phyloP scores from a whole-genome alignment of 148 eudicot genomes.

The Spergularia bocconei region DNA sequence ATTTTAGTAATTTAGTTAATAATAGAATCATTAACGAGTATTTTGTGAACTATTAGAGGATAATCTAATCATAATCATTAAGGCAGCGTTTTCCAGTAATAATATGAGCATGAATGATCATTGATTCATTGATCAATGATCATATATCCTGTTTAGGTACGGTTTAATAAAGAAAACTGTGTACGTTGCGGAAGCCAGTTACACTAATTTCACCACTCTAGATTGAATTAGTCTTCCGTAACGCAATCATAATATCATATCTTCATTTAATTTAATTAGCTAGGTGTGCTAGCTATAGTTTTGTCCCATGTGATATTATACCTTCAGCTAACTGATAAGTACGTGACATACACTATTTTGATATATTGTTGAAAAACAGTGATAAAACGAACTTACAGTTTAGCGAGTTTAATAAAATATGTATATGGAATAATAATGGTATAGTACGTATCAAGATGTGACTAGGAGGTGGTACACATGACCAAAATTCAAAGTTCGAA shows the following conservation, averaged over 20 bases:
- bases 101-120: no score
- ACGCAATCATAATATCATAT: neutral
- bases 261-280: neutral
- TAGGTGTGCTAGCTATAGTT: neutral
- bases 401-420: no score
- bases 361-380: neutral
- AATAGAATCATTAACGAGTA: no score
- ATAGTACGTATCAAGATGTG: no score
- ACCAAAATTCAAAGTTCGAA: no score
- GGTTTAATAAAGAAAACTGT: neutral
- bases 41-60: no score
- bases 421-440: no score
- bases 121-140: no score
- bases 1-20: no score
- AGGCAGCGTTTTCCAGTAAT: no score
- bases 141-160: neutral
- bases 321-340: constrained; percentile 12
- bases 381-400: neutral
- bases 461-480: no score
- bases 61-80: no score
- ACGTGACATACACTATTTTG: constrained; percentile 6
- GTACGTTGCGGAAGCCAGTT: neutral
- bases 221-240: neutral
- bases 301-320: constrained; percentile 13
- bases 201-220: neutral